Base-by-base conservation (phyloP, 1,284 basidiomycete genomes). In the Cryptococcus floricola region DNA sequence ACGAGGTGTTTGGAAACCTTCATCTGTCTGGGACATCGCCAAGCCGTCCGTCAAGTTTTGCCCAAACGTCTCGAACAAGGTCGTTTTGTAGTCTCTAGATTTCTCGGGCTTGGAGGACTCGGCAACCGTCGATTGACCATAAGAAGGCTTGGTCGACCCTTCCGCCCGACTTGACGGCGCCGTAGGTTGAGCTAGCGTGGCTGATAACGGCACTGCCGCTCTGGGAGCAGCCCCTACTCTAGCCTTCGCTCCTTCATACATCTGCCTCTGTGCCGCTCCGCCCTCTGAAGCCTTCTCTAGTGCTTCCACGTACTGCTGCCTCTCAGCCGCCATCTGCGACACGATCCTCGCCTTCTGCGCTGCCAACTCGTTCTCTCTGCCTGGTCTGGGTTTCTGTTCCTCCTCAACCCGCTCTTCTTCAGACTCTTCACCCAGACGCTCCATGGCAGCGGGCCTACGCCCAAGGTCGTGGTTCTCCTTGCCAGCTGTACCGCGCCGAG, bases 271-370 rank as follows among this genome's bases (percentile, higher is more conserved):
- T 16, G 45, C 18, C 16, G 19, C 45, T 10, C 18, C 45, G 12
- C 37, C 31, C 50, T 51, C 38, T 12, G 52, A 34, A 34, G 31
- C 39, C 42, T 54, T 53, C 23, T 56, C 42, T 16, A 46, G 10
- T 23, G 23, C 23, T 25, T 46, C 45, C 4, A 48, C 27, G n/a
- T 51, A 57, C 16, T 39, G 58, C 13, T 53, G 58, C 23, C 61
- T 65, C 58, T 64, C 59, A 9, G 53, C 63, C 5, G 85, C 87
- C 89, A 92, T 92, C 78, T 92, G 88, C 39, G 88, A 88, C 1
- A 92, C 89, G 58, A 93, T 92, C 52, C 90, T 81, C 39, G 88
- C 88, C 77, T 92, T 92, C 77, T 92, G 90, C 14, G 84, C 83
- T 69, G 89, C 88, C 25, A 92, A 78, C 73, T 73, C 73, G 37